Base-by-base conservation (phyloP, 2,329 filamentous ascomycete genomes). In the Talaromyces atroroseus region DNA sequence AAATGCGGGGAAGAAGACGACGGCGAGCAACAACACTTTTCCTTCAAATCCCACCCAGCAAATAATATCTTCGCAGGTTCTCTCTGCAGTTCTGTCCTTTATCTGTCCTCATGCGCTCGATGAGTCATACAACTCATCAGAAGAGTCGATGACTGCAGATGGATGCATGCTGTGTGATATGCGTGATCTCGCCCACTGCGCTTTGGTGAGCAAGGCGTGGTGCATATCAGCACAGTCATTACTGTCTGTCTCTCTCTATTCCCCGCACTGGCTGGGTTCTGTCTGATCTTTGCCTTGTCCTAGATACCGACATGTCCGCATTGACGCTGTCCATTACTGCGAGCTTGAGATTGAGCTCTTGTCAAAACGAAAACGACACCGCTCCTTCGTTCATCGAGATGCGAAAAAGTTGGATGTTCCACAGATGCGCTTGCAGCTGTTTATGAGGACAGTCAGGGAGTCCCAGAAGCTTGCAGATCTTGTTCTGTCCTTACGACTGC, bases 291-390 rank as follows among this genome's bases (percentile, higher is more conserved):
- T 32, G 18, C 38, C 16, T 58, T 55, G 36, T 36, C 49, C 36
- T 65, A 95, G 90, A 63, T 95, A 95, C 71, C 86, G 87, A 66
- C 92, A 90, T 76, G 86, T 97, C 62, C 89, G 92, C 58, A 94
- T 97, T 70, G 92, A 97, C 70, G 83, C 89, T 18, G 92, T 96
- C 32, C 92, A 97, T 74, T 96, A 96, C 75, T 97, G 92, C 77
- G 85, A 88, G 61, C 87, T 89, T 65, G 92, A 97, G 73, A 86
- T 89, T 58, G 78, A 88, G 64, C 82, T 96, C 36, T 83, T 89
- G 53, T 89, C 92, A 64, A 85, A 83, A 70, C 87, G 92, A 60
- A 90, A 89, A 70, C 85, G 85, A 60, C 82, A 82, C 58, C 82
- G 82, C 58, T 86, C 85, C 36, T 83, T 85, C 65, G 87, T 90